Evolutionary conservation across 139 green algal species (phyloP).

Genomic region (Chlamydomonas sp.): DNA sequence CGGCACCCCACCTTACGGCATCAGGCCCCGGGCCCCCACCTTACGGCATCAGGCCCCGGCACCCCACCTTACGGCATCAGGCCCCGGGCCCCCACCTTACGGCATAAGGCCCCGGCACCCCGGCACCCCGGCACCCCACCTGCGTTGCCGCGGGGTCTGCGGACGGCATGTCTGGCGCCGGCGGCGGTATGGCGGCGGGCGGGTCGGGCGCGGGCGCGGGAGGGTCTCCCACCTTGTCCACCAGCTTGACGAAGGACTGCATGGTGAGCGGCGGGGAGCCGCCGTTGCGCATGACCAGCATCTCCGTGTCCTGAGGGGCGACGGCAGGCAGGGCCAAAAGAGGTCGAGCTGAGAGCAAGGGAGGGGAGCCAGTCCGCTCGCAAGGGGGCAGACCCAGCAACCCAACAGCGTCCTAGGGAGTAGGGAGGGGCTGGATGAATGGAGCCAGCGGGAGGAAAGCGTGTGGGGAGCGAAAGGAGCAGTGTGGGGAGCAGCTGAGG

Average conservation of each 20-base stretch:
- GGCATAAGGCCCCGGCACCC: too few species aligned
- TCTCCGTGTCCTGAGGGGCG: conserved; percentile 60
- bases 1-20: too few species aligned
- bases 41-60: too few species aligned
- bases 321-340: not conserved
- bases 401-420: too few species aligned
- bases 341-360: not conserved
- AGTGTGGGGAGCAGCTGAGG: too few species aligned
- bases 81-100: too few species aligned
- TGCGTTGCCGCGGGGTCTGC: conserved; percentile 15
- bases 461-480: too few species aligned
- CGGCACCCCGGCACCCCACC: too few species aligned
- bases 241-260: conserved; percentile 79
- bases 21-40: too few species aligned
- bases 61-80: too few species aligned
- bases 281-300: conserved; percentile 64
- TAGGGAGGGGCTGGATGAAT: too few species aligned
- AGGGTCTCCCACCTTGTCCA: conserved; percentile 66
- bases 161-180: conserved; percentile 3
- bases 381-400: not conserved
- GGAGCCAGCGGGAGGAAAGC: too few species aligned
- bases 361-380: not conserved
- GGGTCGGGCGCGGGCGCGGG: conserved; percentile 54
- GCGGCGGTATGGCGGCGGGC: conserved; percentile 55
- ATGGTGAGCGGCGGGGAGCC: conserved; percentile 74